Evolutionary conservation across 2,329 filamentous ascomycete species (phyloP).

Genomic region (Neurospora sp.): DNA sequence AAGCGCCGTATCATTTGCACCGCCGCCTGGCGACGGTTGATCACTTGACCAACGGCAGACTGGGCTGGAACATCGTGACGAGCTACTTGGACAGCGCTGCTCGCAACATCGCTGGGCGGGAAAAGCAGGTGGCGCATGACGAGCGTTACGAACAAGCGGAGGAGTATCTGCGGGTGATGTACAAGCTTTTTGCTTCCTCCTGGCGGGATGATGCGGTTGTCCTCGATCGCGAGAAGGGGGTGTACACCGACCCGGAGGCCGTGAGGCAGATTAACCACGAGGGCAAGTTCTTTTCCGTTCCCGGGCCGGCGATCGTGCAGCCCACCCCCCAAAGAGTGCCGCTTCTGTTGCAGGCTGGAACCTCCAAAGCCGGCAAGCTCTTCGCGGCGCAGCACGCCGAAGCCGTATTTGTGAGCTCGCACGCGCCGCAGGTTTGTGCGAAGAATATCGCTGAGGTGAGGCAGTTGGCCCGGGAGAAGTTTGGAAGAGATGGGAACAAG

Average conservation of each 20-base stretch:
- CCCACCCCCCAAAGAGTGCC: conserved; percentile 60
- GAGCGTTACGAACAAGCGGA: conserved; percentile 51
- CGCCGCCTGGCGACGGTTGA: conserved; percentile 56
- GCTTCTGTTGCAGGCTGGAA: conserved; percentile 60
- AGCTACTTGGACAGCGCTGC: conserved; percentile 59
- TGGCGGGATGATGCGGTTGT: conserved; percentile 48
- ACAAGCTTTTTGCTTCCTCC: conserved; percentile 39
- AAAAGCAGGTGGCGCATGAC: conserved; percentile 47
- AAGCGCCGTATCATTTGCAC: conserved; percentile 58
- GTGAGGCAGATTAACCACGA: conserved; percentile 51
- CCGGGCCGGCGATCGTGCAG: conserved; percentile 54
- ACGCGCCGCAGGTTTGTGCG: conserved; percentile 50
- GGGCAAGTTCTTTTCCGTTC: conserved; percentile 43
- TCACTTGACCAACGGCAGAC: conserved; percentile 50
- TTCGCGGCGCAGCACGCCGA: conserved; percentile 64
- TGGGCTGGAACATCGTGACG: conserved; percentile 52
- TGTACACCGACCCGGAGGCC: conserved; percentile 47
- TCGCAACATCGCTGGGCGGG: conserved; percentile 44
- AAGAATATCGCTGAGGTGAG: conserved; percentile 55
- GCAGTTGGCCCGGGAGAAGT: conserved; percentile 37
- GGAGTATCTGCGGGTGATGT: conserved; percentile 50
- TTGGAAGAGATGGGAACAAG: conserved; percentile 45
- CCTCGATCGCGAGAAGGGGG: conserved; percentile 41
- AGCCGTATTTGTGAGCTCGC: conserved; percentile 58
- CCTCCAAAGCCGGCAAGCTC: conserved; percentile 51